Evolutionary conservation across 169 alveolate species (phyloP), one percentile per base, ranked within the genome.

Genomic region (Plasmodium blacklocki): DNA sequence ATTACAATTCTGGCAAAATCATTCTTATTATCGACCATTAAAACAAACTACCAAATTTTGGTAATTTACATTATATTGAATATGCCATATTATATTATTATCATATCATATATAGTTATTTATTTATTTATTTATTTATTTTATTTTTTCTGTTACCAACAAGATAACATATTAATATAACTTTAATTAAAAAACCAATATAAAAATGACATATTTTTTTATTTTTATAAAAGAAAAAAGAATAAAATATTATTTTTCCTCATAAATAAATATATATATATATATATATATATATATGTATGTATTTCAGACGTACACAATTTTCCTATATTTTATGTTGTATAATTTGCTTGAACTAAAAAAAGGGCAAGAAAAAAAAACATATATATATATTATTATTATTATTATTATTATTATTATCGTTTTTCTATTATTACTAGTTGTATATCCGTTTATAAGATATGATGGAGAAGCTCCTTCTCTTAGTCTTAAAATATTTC

Each of bases 21-120:
- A 92, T 60, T 90, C 96, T 11, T 95, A 91, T 73, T 93, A 93
- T 58, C 93, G 93, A 32, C 97, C 97, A 1, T 91, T 95, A 49
- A 91, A 95, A 87, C 93, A 92, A 62, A 85, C 97, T 12, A 88
- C 94, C 9, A 93, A 88, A 63, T 95, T 95, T 70, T 95, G 97
- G 97, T 95, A 66, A 71, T 32, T 47, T 14, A 21, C 0, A 15
- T 23, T 3, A 47, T 18, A 39, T 39, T 39, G 47, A 39, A 39
- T 39, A 39, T 39, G 47, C 47, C 9, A 39, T 39, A 39, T 39
- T 39, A 39, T 39, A 39, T 5, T 39, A 39, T 39, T 39, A 39
- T 5, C 47, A 39, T 39, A 39, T 39, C 47, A 39, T 39, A 39
- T 39, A 39, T 39, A 39, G 47, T 39, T 39, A 39, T 39, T 39